Conservation (phyloP, 2,329 filamentous ascomycete genomes). For the Grosmannia penicillata region DNA sequence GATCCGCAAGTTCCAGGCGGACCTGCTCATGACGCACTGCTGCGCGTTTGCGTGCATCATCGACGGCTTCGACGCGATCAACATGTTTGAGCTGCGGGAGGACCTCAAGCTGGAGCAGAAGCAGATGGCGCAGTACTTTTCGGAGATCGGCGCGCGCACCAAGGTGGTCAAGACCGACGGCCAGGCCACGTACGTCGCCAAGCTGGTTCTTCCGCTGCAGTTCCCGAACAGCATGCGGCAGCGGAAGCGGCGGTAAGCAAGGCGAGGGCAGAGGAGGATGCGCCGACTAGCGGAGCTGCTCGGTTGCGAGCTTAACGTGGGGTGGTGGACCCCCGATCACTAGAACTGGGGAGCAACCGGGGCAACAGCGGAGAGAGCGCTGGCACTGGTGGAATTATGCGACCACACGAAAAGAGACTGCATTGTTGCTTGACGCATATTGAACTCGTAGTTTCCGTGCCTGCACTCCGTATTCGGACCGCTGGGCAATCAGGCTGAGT, state of each 20-base stretch:
- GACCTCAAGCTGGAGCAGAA: conserved; percentile 60
- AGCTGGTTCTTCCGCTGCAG: conserved; percentile 60
- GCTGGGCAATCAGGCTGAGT: no score
- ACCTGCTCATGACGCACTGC: conserved; percentile 60
- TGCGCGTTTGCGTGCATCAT: conserved; percentile 57
- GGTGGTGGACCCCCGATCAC: no score
- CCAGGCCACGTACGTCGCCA: conserved; percentile 42
- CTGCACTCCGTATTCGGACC: no score
- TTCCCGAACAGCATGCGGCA: conserved; percentile 51
- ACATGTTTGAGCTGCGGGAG: conserved; percentile 53
- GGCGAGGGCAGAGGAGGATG: neutral
- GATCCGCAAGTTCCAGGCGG: conserved; percentile 56
- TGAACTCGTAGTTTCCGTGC: no score
- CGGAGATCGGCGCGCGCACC: conserved; percentile 59
- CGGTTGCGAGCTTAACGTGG: no score
- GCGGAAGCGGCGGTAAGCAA: conserved; percentile 6
- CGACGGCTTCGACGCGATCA: conserved; percentile 59
- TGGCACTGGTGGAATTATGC: no score
- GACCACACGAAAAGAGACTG: no score
- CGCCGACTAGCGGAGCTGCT: no score
- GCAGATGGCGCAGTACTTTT: conserved; percentile 56
- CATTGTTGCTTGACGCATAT: no score
- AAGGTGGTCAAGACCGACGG: conserved; percentile 45
- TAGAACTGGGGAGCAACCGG: no score
- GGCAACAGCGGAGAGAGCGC: no score